Conservation (phyloP, 305 asterid genomes). For the Fraxinus greggii region DNA sequence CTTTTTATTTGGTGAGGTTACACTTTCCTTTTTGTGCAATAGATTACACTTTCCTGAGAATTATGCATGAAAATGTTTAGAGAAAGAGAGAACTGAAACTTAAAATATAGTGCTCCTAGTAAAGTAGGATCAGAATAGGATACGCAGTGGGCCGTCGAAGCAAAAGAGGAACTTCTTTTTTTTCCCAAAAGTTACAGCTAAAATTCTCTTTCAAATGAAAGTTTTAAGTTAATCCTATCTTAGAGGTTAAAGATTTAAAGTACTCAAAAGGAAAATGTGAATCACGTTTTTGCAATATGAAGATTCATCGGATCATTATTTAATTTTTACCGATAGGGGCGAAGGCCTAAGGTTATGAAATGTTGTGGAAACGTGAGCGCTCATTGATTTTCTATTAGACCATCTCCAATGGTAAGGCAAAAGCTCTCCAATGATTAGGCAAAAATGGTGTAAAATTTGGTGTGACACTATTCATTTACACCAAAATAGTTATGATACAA, state of each 20-base stretch:
- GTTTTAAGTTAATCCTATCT: background rate
- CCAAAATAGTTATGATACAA: background rate
- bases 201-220: background rate
- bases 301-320: background rate
- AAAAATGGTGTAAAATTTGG: background rate
- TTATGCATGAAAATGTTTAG: background rate
- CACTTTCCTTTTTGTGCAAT: background rate
- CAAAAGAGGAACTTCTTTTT: background rate
- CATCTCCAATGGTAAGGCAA: background rate
- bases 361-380: background rate
- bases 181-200: background rate
- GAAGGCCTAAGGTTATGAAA: background rate
- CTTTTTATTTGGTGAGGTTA: background rate
- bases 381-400: background rate
- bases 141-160: background rate
- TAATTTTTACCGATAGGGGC: background rate
- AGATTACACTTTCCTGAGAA: too few relatives aligned
- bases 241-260: background rate
- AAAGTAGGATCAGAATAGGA: background rate
- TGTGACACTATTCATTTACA: background rate
- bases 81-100: background rate
- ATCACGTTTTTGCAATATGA: background rate
- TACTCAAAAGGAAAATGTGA: background rate
- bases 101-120: background rate
- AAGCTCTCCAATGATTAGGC: background rate